These are phyloP conservation scores for Nidularia sp. DNA, from an alignment of 768 basidiomycete genomes.

Conservation along the genomic window DNA sequence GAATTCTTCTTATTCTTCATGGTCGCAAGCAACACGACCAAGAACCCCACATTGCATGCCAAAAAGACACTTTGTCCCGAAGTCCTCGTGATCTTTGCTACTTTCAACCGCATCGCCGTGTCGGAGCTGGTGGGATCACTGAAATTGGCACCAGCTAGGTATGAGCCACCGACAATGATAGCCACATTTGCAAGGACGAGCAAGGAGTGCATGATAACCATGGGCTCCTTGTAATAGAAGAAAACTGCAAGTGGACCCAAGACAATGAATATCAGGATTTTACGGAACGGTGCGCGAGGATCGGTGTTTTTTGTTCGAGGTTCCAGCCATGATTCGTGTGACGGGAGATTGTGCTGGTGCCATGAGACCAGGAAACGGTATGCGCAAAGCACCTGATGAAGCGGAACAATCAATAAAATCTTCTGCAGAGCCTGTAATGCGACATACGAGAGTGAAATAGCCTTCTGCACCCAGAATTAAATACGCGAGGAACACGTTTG, in stretches of 20 bases:
- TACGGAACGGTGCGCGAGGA: slow-evolving; percentile 2
- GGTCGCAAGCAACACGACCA: slow-evolving; percentile 19
- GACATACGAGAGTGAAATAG: slow-evolving; percentile 4
- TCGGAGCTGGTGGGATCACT: slow-evolving; percentile 3
- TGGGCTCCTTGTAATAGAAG: slow-evolving; percentile 15
- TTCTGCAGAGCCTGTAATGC: neutral
- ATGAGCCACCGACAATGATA: slow-evolving; percentile 27
- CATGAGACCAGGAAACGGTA: slow-evolving; percentile 30
- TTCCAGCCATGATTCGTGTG: slow-evolving; percentile 28
- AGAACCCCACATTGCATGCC: slow-evolving; percentile 17
- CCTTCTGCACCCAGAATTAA: slow-evolving; percentile 13
- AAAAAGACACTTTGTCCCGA: slow-evolving; percentile 28
- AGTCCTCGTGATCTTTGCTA: slow-evolving; percentile 24
- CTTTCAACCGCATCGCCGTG: slow-evolving; percentile 6
- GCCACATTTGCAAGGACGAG: slow-evolving; percentile 25
- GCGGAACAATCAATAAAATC: neutral
- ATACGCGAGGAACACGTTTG: slow-evolving; percentile 23
- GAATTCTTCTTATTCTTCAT: slow-evolving; percentile 12
- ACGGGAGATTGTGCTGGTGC: slow-evolving; percentile 26
- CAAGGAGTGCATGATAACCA: slow-evolving; percentile 23
- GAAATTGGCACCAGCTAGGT: slow-evolving; percentile 19
- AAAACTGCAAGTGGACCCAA: slow-evolving; percentile 19
- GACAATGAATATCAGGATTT: slow-evolving; percentile 9
- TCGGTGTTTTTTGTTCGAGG: slow-evolving; percentile 15
- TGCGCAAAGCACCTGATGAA: slow-evolving; percentile 20